Evolutionary conservation across 805 yeast genomes (phyloP), one percentile per base, ranked within the genome.

Genomic region (Starmerella bombi): DNA sequence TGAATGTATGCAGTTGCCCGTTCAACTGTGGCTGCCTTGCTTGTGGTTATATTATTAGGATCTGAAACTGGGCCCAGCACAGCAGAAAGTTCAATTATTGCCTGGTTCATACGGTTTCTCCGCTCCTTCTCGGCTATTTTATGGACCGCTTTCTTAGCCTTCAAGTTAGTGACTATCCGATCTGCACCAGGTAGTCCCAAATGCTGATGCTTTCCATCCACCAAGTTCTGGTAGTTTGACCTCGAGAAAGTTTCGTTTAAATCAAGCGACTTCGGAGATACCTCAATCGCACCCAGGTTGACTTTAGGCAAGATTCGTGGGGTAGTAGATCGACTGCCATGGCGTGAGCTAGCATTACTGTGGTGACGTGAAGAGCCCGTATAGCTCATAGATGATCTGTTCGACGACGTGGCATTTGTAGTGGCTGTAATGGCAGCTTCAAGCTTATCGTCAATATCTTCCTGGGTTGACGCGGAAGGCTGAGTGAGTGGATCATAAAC

Each of bases 121-220:
- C 98, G 70, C 14, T 94, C 97, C 60, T 91, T 96, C 61, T 88
- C 98, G 0, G 98, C 97, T 14, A 83, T 69, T 57, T 88, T 86
- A 60, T 88, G 98, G 32, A 74, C 72, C 2, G 79, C 72, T 52
- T 78, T 76, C 56, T 80, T 78, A 21, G 62, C 56, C 18, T 64
- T 58, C 39, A 64, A 45, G 32, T 62, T 63, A 5, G 58, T 54
- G 23, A 59, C 51, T 36, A 64, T 46, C 9, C 63, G 59, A 41
- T 60, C 66, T 2, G 72, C 70, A 40, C 64, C 59, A 31, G 61
- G 44, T 25, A 65, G 50, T 1, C 68, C 69, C 15, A 65, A 55
- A 35, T 60, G 64, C 40, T 53, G 55, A 50, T 65, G 67, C 18
- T 56, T 61, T 30, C 69, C 69, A 40, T 65, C 69, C 6, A 64